phyloP scores from a whole-genome alignment of 495 filamentous ascomycete genomes.

The Paragyromitra xinjiangensis region DNA sequence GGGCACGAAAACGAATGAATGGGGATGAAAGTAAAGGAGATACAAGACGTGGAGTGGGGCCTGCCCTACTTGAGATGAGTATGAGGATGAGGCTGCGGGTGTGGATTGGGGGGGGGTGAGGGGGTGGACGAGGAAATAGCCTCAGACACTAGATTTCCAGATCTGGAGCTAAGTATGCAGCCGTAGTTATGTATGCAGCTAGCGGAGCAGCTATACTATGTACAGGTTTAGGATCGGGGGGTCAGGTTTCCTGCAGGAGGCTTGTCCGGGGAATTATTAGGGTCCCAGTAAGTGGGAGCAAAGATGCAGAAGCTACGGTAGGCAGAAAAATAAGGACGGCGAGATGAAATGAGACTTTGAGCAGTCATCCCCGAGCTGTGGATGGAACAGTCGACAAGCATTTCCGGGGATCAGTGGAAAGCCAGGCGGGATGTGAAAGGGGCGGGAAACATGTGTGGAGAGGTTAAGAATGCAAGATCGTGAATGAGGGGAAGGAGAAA shows the following conservation, averaged over 20 bases:
- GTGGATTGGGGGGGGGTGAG: conserved; percentile 11
- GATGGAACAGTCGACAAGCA: conserved; percentile 50
- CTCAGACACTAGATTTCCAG: conserved; percentile 48
- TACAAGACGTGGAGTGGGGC: conserved; percentile 38
- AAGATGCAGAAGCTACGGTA: conserved; percentile 23
- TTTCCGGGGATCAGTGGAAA: conserved; percentile 46
- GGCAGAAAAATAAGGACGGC: conserved; percentile 42
- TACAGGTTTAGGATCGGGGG: conserved; percentile 37
- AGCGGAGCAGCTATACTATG: conserved; percentile 47
- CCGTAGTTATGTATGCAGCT: conserved; percentile 33
- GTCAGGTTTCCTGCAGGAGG: conserved; percentile 50
- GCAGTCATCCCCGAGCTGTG: conserved; percentile 46
- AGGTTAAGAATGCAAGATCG: conserved; percentile 22
- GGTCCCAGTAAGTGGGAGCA: conserved; percentile 31
- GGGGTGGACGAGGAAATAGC: conserved; percentile 34
- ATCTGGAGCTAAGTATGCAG: conserved; percentile 47
- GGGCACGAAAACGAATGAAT: conserved; percentile 28
- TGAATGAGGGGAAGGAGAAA: conserved; percentile 31
- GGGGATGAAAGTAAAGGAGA: conserved; percentile 38
- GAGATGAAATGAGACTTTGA: conserved; percentile 48
- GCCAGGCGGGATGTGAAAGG: conserved; percentile 38
- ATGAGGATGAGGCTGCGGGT: conserved; percentile 43
- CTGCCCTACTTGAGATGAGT: conserved; percentile 39
- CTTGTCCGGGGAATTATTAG: conserved; percentile 52
- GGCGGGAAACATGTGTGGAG: conserved; percentile 37